phyloP scores from a whole-genome alignment of 805 yeast species.

The Wickerhamiella qilinensis region DNA sequence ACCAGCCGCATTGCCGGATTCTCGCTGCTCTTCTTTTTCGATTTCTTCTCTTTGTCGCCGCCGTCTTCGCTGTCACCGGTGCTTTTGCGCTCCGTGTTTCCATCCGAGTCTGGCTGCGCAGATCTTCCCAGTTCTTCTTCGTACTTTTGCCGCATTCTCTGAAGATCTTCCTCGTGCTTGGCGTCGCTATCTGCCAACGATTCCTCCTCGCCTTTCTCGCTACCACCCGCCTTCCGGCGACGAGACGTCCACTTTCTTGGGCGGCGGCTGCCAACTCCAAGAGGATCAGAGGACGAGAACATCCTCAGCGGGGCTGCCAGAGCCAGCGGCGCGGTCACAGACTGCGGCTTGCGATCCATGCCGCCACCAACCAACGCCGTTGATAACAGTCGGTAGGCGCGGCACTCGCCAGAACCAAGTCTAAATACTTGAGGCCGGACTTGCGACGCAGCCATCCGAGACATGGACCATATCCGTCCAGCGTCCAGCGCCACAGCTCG shows the following conservation, averaged over 20 bases:
- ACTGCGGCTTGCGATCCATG: too few species aligned
- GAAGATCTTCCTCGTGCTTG: not conserved
- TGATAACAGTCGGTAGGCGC: too few species aligned
- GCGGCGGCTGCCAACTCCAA: not conserved
- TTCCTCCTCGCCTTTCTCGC: not conserved
- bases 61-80: not conserved
- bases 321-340: too few species aligned
- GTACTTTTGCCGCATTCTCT: not conserved
- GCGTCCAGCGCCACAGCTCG: not conserved
- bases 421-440: too few species aligned
- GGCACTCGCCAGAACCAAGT: too few species aligned
- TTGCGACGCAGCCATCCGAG: not conserved
- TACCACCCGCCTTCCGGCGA: not conserved
- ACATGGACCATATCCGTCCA: not conserved
- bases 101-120: not conserved
- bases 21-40: not conserved
- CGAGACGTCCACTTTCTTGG: not conserved
- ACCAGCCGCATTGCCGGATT: slow-evolving; percentile 2
- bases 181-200: not conserved
- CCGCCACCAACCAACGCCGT: too few species aligned
- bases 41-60: not conserved
- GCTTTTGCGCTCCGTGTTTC: not conserved
- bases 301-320: not conserved
- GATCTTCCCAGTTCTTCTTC: not conserved
- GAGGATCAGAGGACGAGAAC: not conserved